Evolutionary conservation across 768 basidiomycete genomes (phyloP).

Genomic region (Russula sp.): DNA sequence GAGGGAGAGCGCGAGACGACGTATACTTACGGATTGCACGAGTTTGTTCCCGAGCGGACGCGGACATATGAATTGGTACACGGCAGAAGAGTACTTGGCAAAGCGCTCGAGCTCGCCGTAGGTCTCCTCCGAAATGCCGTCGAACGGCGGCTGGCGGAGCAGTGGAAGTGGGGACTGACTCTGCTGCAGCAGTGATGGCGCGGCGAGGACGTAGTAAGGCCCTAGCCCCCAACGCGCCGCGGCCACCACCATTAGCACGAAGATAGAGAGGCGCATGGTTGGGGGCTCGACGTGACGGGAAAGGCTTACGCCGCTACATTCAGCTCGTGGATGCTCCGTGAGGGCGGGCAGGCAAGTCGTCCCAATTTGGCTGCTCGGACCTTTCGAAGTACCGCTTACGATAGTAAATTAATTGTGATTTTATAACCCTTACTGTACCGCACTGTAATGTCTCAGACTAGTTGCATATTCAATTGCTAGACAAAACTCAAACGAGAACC

Average conservation of each 20-base stretch:
- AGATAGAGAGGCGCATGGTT: constrained; percentile 5
- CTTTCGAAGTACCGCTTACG: too few species aligned
- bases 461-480: too few species aligned
- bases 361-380: too few species aligned
- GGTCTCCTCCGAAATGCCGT: constrained; percentile 1
- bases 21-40: constrained; percentile 34
- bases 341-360: too few species aligned
- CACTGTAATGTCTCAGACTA: too few species aligned
- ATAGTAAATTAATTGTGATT: too few species aligned
- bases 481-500: too few species aligned
- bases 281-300: not conserved
- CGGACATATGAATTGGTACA: constrained; percentile 42
- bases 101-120: constrained; percentile 42
- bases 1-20: not conserved
- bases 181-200: not conserved
- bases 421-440: too few species aligned
- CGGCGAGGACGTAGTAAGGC: not conserved
- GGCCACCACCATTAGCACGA: not conserved
- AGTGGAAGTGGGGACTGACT: not conserved
- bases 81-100: constrained; percentile 46
- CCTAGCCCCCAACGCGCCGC: not conserved
- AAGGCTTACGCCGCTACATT: not conserved
- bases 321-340: not conserved
- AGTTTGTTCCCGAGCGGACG: constrained; percentile 44
- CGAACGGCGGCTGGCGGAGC: not conserved